phyloP scores from a whole-genome alignment of 2,329 filamentous ascomycete genomes.

The Colletotrichum gloeosporioides region DNA sequence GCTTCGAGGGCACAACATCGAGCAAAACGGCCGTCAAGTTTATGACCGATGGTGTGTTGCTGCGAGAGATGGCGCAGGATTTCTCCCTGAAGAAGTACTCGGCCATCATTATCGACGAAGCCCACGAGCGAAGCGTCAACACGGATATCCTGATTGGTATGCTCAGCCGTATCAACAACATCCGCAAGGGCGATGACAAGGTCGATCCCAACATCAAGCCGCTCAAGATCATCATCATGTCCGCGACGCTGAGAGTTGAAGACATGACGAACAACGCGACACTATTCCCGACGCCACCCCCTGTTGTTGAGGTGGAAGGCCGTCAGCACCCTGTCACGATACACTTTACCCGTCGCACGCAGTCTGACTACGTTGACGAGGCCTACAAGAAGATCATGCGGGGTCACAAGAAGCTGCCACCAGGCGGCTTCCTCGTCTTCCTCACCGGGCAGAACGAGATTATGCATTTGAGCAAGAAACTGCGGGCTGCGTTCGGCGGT shows the following conservation, averaged over 20 bases:
- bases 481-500: conserved; percentile 72
- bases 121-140: conserved; percentile 95
- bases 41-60: conserved; percentile 96
- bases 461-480: conserved; percentile 75
- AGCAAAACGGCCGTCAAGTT: conserved; percentile 92
- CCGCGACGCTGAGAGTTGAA: conserved; percentile 87
- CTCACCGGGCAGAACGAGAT: conserved; percentile 96
- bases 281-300: conserved; percentile 80
- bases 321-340: conserved; percentile 89
- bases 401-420: conserved; percentile 88
- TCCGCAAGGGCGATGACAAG: conserved; percentile 75
- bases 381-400: conserved; percentile 85
- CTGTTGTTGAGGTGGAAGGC: conserved; percentile 88
- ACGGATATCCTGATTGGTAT: conserved; percentile 98
- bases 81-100: conserved; percentile 90
- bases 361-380: conserved; percentile 89
- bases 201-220: conserved; percentile 77
- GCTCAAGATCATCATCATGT: conserved; percentile 97
- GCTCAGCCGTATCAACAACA: conserved; percentile 88
- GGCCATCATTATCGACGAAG: conserved; percentile 93
- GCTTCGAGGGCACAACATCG: conserved; percentile 86
- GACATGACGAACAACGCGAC: conserved; percentile 86
- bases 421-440: conserved; percentile 92
- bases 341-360: conserved; percentile 85
- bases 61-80: conserved; percentile 90